Base-by-base conservation (phyloP, 2,329 filamentous ascomycete genomes). In the Mollisiaceae sp. region DNA sequence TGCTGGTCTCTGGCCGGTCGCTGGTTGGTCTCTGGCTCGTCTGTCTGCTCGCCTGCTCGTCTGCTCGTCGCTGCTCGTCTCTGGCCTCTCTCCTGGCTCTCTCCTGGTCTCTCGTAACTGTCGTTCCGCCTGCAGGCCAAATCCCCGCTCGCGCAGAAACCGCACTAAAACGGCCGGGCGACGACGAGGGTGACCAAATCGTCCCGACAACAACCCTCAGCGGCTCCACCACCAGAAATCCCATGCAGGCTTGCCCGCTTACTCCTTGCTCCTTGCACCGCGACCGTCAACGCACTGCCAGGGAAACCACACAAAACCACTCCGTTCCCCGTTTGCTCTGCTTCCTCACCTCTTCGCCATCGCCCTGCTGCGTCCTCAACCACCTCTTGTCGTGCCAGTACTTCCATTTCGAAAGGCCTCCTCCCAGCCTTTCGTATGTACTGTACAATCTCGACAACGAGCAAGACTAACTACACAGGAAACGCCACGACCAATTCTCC, bases 361-460 rank as follows among this genome's bases (percentile, higher is more conserved):
- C 39, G 39, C 22, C 50, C 35, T 63, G 41, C 61, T 65, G 43
- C 64, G 65, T 65, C 65, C 65, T 60, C 60, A 63, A 61, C 61
- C 27, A 32, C 27, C 27, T 32, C 27, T 27, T 22, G 47, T 65
- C 63, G 32, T 55, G 54, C 58, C 61, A 70, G 66, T 54, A 63
- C 15, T 39, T 41, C 61, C 59, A 67, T 66, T 58, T 66, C 67
- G 69, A 70, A 69, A 67, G 72, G 72, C 65, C 66, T 63, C 62
- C 62, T 68, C 69, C 65, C 69, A 67, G 66, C 72, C 70, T 67
- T 71, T 72, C 70, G 66, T 67, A 69, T 72, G 70, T 69, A 32
- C 11, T 41, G 38, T 41, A 58, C 67, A 61, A 61, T 65, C 67
- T 61, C 55, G 59, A 59, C 65, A 62, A 65, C 54, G 62, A 61